Conservation (phyloP, 768 basidiomycete species). For the Boletus reticulatus region DNA sequence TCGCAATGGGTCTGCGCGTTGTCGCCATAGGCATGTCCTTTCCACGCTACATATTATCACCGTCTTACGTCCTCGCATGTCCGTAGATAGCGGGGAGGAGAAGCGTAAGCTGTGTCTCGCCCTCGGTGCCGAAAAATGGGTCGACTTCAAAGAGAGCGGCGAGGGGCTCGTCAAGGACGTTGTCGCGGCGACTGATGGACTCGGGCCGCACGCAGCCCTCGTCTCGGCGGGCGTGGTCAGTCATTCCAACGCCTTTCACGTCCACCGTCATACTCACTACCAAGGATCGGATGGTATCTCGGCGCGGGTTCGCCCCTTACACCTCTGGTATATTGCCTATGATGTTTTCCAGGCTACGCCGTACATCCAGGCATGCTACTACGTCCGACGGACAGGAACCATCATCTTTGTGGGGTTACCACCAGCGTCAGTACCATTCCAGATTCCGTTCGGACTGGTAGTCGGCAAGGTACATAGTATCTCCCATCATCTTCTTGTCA, state of each 20-base stretch:
- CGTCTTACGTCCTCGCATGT: background rate
- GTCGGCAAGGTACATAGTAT: constrained; percentile 22
- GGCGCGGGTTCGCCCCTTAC: background rate
- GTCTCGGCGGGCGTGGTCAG: constrained; percentile 22
- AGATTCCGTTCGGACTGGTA: constrained; percentile 31
- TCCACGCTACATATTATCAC: background rate
- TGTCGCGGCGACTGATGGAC: constrained; percentile 37
- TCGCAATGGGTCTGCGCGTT: constrained; percentile 40
- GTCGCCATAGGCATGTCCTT: constrained; percentile 38
- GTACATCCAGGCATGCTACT: constrained; percentile 43
- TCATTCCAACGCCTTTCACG: background rate
- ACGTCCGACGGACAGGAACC: constrained; percentile 42
- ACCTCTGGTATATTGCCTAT: background rate
- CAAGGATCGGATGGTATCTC: background rate
- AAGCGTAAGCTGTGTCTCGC: constrained; percentile 37
- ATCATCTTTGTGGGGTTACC: constrained; percentile 43
- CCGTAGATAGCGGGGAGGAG: constrained; percentile 41
- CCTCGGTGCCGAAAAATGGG: constrained; percentile 41
- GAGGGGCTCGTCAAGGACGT: constrained; percentile 39
- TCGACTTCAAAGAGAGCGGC: constrained; percentile 46
- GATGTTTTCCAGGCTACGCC: constrained; percentile 27
- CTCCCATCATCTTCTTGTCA: background rate
- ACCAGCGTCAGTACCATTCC: constrained; percentile 20
- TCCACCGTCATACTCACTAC: background rate
- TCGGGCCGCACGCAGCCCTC: constrained; percentile 41